Conservation (phyloP, 108 stramenopile genomes). For the Skeletonema menzelii region DNA sequence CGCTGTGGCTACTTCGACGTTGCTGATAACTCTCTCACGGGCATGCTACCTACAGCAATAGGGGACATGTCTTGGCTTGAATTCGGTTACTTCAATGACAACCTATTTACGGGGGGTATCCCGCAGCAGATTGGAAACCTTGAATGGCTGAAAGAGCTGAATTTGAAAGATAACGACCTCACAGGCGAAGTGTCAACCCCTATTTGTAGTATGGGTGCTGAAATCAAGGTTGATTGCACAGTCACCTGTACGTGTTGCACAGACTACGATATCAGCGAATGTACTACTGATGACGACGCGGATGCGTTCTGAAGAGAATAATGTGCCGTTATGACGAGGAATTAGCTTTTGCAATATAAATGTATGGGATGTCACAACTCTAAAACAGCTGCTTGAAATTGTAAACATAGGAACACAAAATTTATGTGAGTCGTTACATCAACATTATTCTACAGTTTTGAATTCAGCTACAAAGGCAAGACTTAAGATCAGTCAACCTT, state of each 20-base stretch:
- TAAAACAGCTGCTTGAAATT: too few species aligned
- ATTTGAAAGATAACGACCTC: slow-evolving; percentile 22
- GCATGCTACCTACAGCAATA: slow-evolving; percentile 11
- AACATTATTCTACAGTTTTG: background rate
- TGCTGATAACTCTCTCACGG: slow-evolving; percentile 22
- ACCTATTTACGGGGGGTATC: slow-evolving; percentile 23
- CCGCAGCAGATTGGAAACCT: slow-evolving; percentile 30
- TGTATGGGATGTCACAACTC: background rate
- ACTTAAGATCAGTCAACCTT: slow-evolving; percentile 66
- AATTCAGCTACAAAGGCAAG: background rate
- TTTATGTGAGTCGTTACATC: background rate
- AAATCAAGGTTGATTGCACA: slow-evolving; percentile 34
- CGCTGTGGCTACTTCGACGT: slow-evolving; percentile 3
- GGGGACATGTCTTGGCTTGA: slow-evolving; percentile 6
- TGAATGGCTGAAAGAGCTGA: slow-evolving; percentile 1
- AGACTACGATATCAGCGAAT: slow-evolving; percentile 19
- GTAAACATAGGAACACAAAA: background rate
- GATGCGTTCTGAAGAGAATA: background rate
- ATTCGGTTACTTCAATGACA: slow-evolving; percentile 17
- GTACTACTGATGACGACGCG: background rate
- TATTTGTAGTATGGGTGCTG: slow-evolving; percentile 23
- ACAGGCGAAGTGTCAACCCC: slow-evolving; percentile 19
- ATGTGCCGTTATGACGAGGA: background rate
- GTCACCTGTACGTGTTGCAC: slow-evolving; percentile 36
- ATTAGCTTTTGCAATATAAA: background rate